Conservation (phyloP, 2,329 filamentous ascomycete genomes). For the Diaporthe sp. region DNA sequence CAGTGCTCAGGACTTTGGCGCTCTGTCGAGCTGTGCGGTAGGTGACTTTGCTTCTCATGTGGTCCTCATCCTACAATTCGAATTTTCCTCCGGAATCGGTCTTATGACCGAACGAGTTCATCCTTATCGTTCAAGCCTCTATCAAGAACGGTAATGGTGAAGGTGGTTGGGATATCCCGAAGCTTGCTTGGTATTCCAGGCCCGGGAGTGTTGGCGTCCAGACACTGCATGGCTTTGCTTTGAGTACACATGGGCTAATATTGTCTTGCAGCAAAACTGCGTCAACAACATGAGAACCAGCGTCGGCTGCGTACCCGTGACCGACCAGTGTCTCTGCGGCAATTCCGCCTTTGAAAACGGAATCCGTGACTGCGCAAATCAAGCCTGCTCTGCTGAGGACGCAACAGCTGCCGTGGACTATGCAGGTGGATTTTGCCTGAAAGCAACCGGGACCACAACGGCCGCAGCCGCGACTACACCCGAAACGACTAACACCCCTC, state of each 20-base stretch:
- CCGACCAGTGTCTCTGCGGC: constrained; percentile 45
- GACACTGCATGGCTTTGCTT: not conserved
- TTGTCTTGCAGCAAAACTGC: constrained; percentile 25
- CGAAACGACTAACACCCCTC: constrained; percentile 13
- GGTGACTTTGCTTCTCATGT: not conserved
- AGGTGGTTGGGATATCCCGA: not conserved
- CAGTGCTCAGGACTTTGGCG: constrained; percentile 39
- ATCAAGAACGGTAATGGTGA: not conserved
- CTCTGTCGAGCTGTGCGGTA: constrained; percentile 40
- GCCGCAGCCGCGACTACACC: constrained; percentile 26
- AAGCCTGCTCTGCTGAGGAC: constrained; percentile 43
- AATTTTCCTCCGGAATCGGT: not conserved
- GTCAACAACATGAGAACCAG: constrained; percentile 35
- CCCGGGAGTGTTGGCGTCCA: not conserved
- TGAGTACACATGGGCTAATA: not conserved
- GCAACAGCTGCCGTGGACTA: constrained; percentile 40
- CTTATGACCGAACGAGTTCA: no score
- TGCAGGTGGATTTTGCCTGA: constrained; percentile 43
- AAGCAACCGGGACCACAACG: constrained; percentile 23
- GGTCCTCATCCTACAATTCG: not conserved
- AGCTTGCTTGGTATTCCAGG: not conserved
- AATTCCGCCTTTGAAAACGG: constrained; percentile 40
- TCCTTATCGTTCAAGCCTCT: not conserved
- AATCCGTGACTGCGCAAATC: constrained; percentile 44
- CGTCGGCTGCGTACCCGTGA: constrained; percentile 38